Conservation (phyloP, 2,329 filamentous ascomycete genomes). For the Hypomyces rosellus region DNA sequence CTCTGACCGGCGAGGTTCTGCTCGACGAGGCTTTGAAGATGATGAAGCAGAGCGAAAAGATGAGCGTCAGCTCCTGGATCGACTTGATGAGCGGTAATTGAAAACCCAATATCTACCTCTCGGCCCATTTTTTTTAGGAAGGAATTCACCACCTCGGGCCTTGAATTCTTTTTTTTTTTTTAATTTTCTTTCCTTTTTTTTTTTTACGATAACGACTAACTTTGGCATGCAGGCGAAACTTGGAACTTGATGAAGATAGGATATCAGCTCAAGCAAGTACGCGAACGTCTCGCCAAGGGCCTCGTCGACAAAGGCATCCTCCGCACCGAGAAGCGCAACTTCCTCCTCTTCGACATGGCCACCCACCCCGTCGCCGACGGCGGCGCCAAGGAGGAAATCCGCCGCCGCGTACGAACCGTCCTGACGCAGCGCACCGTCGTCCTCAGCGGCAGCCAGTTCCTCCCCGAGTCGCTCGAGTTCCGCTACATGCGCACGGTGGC, state of each 20-base stretch:
- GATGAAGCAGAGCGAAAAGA: conserved; percentile 99
- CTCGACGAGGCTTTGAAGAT: conserved; percentile 98
- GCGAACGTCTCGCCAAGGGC: conserved; percentile 93
- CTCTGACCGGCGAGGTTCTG: conserved; percentile 91
- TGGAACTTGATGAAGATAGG: conserved; percentile 99
- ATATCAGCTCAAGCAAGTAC: conserved; percentile 98
- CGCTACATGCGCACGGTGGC: conserved; percentile 84
- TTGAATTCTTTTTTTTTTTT: not conserved
- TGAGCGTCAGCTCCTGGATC: conserved; percentile 99
- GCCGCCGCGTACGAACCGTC: conserved; percentile 84
- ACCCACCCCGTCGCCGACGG: conserved; percentile 96
- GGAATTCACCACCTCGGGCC: no score
- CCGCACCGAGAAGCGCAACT: conserved; percentile 98
- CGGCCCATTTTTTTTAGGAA: not conserved
- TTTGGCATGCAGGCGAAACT: conserved; percentile 70
- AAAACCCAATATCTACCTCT: no score
- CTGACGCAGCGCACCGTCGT: conserved; percentile 93
- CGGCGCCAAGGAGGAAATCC: conserved; percentile 95
- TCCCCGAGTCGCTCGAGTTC: conserved; percentile 92
- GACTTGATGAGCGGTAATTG: conserved; percentile 89
- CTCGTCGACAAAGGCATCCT: conserved; percentile 98
- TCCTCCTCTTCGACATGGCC: conserved; percentile 99
- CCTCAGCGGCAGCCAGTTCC: conserved; percentile 75
- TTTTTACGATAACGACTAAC: conserved; percentile 3
- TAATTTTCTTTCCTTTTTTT: not conserved